phyloP scores from a whole-genome alignment of 2,329 filamentous ascomycete genomes.

The Phialemoniopsis sp. region DNA sequence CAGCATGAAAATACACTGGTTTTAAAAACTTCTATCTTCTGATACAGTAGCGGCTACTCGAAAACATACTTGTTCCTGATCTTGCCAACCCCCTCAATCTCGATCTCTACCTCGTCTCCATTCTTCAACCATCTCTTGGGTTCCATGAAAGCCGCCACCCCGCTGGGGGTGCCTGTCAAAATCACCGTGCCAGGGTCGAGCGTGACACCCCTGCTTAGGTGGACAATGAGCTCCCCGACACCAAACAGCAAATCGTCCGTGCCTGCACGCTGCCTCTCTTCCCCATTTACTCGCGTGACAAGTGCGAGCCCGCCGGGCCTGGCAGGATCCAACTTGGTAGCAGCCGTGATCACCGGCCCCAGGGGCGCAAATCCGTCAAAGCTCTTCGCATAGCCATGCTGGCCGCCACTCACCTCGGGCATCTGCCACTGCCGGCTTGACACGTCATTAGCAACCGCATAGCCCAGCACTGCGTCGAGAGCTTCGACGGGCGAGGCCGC shows the following conservation, averaged over 20 bases:
- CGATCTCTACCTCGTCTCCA: constrained; percentile 38
- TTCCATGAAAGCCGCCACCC: constrained; percentile 41
- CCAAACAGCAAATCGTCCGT: constrained; percentile 46
- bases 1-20: too few relatives aligned
- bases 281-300: constrained; percentile 42
- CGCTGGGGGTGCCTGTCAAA: constrained; percentile 41
- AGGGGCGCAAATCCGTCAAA: constrained; percentile 52
- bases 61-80: constrained; percentile 34
- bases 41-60: constrained; percentile 11
- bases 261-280: constrained; percentile 42
- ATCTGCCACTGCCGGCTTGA: constrained; percentile 48
- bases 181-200: constrained; percentile 45
- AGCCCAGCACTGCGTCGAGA: constrained; percentile 16
- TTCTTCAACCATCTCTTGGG: constrained; percentile 36
- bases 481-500: constrained; percentile 34
- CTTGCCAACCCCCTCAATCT: constrained; percentile 25
- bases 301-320: constrained; percentile 16
- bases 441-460: constrained; percentile 42
- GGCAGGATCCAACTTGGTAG: too few relatives aligned
- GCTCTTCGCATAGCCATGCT: constrained; percentile 54
- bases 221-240: constrained; percentile 39
- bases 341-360: constrained; percentile 33
- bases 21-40: too few relatives aligned
- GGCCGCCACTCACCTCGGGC: constrained; percentile 40
- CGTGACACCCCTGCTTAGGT: constrained; percentile 44